Base-by-base conservation (phyloP, 192 early-diverging fungal species). In the Linnemannia elongata region DNA sequence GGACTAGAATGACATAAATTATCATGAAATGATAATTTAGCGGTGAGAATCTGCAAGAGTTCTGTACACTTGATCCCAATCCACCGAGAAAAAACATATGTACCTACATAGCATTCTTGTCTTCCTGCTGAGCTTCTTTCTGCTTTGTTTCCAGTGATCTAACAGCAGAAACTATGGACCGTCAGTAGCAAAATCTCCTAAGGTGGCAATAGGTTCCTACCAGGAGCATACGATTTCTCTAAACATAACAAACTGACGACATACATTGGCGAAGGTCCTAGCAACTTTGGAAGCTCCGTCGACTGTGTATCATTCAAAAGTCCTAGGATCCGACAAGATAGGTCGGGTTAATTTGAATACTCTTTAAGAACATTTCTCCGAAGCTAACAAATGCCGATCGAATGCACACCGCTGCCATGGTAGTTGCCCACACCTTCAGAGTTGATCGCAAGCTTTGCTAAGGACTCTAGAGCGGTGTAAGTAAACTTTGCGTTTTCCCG, bases 201-300 rank as follows among this genome's bases (percentile, higher is more conserved):
- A 3, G 0, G 30, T 15, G 4, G 4, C 30, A 66, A 66, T 0
- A 4, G 9, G 12, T 30, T 6, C 2, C 55, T 57, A 52, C 6
- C 18, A 52, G 49, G 49, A 22, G 49, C 18, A 52, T 22, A 52
- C 17, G 18, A 52, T 22, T 52, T 22, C 49, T 35, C 9, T 12
- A 30, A 1, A 66, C 18, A 17, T 52, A 22, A 52, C 49, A 52
- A 52, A 18, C 49, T 52, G 49, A 17, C 6, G 60, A 60, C 60
- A 66, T 87, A 87, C 85, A 87, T 30, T 78, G 85, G 85, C 35
- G 85, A 87, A 55, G 85, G 85, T 52, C 85, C 85, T 57, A 78
- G 79, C 18, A 87, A 39, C 35, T 76, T 55, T 54, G 85, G 80
- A 22, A 87, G 63, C 45, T 87, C 85, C 22, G 78, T 18, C 44